Evolutionary conservation across 2,329 filamentous ascomycete species (phyloP).

Genomic region (Tolypocladium ovalisporum): DNA sequence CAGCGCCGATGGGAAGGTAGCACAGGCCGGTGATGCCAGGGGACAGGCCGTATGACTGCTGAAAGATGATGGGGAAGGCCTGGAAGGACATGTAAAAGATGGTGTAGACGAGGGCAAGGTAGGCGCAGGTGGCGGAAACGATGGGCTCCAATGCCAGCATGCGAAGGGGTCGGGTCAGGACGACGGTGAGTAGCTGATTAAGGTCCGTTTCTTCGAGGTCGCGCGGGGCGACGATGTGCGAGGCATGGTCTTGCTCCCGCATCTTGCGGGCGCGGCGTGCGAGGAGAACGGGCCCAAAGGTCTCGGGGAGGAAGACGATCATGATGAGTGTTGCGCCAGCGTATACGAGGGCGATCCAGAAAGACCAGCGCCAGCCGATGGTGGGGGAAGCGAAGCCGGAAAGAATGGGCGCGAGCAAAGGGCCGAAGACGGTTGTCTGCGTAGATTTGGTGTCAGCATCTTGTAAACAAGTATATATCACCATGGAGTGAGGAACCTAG

Average conservation of each 20-base stretch:
- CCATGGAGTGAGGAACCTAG: neutral
- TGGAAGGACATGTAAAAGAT: conserved; percentile 65
- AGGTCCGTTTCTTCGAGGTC: conserved; percentile 51
- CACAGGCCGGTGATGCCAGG: conserved; percentile 54
- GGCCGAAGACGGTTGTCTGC: conserved; percentile 52
- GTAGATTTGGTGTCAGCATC: neutral
- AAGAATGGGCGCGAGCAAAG: conserved; percentile 54
- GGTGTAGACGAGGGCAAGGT: conserved; percentile 59
- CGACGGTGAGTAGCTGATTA: conserved; percentile 52
- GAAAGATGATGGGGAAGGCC: conserved; percentile 62
- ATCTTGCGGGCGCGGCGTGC: conserved; percentile 44
- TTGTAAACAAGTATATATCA: no score
- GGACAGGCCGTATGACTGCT: conserved; percentile 48
- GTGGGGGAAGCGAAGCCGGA: conserved; percentile 48
- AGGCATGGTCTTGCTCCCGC: conserved; percentile 41
- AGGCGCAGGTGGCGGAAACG: conserved; percentile 58
- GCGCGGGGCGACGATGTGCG: conserved; percentile 43
- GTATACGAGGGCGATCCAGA: conserved; percentile 60
- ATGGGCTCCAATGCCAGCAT: conserved; percentile 68
- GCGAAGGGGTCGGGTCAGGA: conserved; percentile 58
- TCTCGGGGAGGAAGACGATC: conserved; percentile 54
- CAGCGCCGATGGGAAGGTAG: conserved; percentile 58
- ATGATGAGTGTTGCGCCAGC: conserved; percentile 50
- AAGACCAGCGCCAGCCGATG: conserved; percentile 59
- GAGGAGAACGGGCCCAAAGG: conserved; percentile 48